phyloP scores from a whole-genome alignment of 768 basidiomycete genomes.

The Chlorophyllum brunneum region DNA sequence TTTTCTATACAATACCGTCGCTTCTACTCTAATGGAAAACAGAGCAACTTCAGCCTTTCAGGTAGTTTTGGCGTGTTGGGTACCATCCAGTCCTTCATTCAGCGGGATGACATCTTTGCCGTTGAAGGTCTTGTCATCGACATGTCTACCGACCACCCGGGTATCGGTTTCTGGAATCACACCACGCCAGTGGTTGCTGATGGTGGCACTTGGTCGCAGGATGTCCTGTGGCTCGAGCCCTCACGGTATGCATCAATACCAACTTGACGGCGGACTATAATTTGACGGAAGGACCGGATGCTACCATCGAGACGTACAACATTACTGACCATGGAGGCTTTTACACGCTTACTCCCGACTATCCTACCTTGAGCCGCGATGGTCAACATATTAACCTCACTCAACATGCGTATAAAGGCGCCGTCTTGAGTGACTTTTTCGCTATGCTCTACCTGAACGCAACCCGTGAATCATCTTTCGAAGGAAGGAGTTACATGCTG shows the following conservation, averaged over 20 bases:
- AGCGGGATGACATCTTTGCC: neutral
- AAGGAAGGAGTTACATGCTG: conserved; percentile 13
- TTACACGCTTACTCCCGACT: neutral
- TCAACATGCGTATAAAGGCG: conserved; percentile 19
- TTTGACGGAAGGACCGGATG: neutral
- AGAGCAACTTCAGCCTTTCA: neutral
- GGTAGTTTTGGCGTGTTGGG: neutral
- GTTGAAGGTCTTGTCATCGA: neutral
- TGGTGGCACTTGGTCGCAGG: conserved; percentile 1
- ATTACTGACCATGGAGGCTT: conserved; percentile 3
- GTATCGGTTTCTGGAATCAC: conserved; percentile 5
- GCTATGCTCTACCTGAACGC: conserved; percentile 15
- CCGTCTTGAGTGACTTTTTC: conserved; percentile 16
- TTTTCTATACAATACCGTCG: neutral
- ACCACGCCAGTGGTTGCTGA: neutral
- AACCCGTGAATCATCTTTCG: conserved; percentile 16
- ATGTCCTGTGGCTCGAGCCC: conserved; percentile 2
- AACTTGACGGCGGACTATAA: neutral
- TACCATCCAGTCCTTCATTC: neutral
- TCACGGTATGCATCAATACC: conserved; percentile 1
- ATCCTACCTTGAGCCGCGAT: conserved; percentile 14
- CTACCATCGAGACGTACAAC: neutral
- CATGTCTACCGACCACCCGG: neutral
- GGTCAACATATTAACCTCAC: conserved; percentile 16
- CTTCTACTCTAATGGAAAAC: neutral